A percentile compares a stretch with the other conserved stretches of the same genome.
Evolutionary conservation across 208 protist genomes (phyloP).

Genomic region (Leishmania guyanensis): DNA sequence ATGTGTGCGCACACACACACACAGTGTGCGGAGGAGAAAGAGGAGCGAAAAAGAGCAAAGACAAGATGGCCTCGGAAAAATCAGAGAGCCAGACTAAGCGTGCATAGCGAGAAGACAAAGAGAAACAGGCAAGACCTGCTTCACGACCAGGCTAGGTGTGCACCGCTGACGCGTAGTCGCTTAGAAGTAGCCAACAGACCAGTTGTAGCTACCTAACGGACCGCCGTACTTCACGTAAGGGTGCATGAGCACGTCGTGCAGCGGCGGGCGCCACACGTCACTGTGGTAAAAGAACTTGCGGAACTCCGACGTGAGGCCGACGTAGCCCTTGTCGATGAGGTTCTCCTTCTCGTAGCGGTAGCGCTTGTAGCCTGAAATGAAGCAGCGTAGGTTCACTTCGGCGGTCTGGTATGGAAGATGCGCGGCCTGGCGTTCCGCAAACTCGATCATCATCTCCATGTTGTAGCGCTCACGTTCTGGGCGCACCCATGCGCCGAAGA

Average conservation of each 20-base stretch:
- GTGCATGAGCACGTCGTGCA: slow-evolving; percentile 91
- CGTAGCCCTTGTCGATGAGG: slow-evolving; percentile 90
- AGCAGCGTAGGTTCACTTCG: slow-evolving; percentile 79
- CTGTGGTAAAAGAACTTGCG: slow-evolving; percentile 94
- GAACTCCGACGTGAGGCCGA: slow-evolving; percentile 90
- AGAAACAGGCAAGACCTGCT: neutral
- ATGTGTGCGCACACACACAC: neutral
- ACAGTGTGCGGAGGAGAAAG: neutral
- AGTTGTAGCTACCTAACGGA: slow-evolving; percentile 89
- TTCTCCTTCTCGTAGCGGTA: slow-evolving; percentile 90
- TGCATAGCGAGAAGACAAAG: neutral
- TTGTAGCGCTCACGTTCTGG: slow-evolving; percentile 91
- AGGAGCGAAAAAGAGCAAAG: neutral
- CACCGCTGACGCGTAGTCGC: neutral
- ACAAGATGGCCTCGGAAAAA: neutral
- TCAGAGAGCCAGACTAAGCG: neutral
- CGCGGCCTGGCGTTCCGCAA: slow-evolving; percentile 76
- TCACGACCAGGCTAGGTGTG: neutral
- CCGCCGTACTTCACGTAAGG: slow-evolving; percentile 87
- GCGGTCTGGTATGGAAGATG: slow-evolving; percentile 90
- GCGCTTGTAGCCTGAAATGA: slow-evolving; percentile 85
- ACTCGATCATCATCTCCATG: slow-evolving; percentile 91
- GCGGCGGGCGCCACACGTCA: slow-evolving; percentile 87
- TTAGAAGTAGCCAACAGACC: slow-evolving; percentile 91
- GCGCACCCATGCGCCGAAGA: slow-evolving; percentile 85